A percentile compares a stretch with the other conserved stretches of the same genome.
Conservation (phyloP, 2,329 filamentous ascomycete species). For the Drechslerella dactyloides region DNA sequence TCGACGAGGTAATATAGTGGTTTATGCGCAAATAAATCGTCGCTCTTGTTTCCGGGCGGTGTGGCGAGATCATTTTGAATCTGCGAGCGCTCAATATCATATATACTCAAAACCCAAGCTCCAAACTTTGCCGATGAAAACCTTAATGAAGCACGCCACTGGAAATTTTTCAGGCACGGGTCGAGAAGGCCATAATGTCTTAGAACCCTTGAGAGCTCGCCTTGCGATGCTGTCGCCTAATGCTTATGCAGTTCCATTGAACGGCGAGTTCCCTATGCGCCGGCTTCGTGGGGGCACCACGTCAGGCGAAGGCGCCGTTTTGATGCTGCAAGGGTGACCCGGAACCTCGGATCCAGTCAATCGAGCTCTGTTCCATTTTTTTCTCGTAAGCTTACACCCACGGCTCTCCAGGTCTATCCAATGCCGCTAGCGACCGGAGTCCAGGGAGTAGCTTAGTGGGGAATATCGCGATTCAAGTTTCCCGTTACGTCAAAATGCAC, state of each 20-base stretch:
- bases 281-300: conserved; percentile 8
- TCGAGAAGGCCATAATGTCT: conserved; percentile 37
- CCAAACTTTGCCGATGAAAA: conserved; percentile 22
- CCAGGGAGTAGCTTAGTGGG: neutral
- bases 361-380: conserved; percentile 29
- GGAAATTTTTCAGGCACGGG: conserved; percentile 24
- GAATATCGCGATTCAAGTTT: neutral
- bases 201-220: conserved; percentile 25
- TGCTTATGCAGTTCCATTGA: conserved; percentile 19
- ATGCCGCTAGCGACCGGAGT: no score
- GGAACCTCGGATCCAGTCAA: conserved; percentile 7
- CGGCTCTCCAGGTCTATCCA: neutral
- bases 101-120: conserved; percentile 12
- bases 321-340: conserved; percentile 13
- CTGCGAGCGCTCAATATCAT: neutral
- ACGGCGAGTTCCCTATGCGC: conserved; percentile 36
- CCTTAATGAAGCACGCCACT: conserved; percentile 17
- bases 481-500: neutral
- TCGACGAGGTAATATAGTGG: neutral
- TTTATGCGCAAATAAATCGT: neutral
- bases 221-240: conserved; percentile 39
- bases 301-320: conserved; percentile 13
- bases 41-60: no score
- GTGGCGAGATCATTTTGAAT: no score
- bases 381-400: conserved; percentile 26